A percentile compares a stretch with the other conserved stretches of the same genome.
phyloP scores from a whole-genome alignment of 2,329 filamentous ascomycete genomes.

The Tricladium varicosporioides region DNA sequence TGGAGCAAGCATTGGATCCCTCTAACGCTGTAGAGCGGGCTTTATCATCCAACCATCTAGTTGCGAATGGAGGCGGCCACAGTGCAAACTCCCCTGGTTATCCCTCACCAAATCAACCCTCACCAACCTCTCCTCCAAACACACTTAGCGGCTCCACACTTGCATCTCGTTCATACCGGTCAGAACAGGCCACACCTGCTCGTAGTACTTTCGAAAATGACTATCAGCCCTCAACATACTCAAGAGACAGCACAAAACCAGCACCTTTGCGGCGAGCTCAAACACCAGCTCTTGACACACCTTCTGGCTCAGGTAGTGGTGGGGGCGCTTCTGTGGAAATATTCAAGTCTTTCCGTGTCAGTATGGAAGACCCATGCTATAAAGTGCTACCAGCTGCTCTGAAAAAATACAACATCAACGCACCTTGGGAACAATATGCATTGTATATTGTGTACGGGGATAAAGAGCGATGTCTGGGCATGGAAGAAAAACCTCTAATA shows the following conservation, averaged over 20 bases:
- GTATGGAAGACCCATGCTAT: slow-evolving; percentile 96
- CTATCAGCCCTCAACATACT: slow-evolving; percentile 30
- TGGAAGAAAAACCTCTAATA: slow-evolving; percentile 92
- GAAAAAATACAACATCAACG: slow-evolving; percentile 98
- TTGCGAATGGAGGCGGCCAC: slow-evolving; percentile 62
- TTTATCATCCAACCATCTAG: slow-evolving; percentile 67
- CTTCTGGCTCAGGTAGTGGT: slow-evolving; percentile 45
- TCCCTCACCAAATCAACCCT: slow-evolving; percentile 65
- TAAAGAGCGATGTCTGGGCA: slow-evolving; percentile 86
- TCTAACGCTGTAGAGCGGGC: slow-evolving; percentile 66
- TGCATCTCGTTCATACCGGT: slow-evolving; percentile 59
- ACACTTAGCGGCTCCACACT: slow-evolving; percentile 43
- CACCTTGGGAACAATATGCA: slow-evolving; percentile 95
- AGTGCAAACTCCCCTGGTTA: slow-evolving; percentile 54
- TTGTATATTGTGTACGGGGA: slow-evolving; percentile 99
- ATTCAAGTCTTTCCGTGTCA: slow-evolving; percentile 97
- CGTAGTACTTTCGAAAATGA: slow-evolving; percentile 54
- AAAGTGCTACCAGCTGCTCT: slow-evolving; percentile 94
- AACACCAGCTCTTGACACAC: slow-evolving; percentile 61
- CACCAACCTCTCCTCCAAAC: slow-evolving; percentile 63
- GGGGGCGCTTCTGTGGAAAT: slow-evolving; percentile 72
- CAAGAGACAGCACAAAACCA: slow-evolving; percentile 33
- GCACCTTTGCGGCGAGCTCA: slow-evolving; percentile 53
- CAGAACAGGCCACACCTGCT: slow-evolving; percentile 52
- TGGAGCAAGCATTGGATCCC: slow-evolving; percentile 66